Evolutionary conservation across 2,329 filamentous ascomycete genomes (phyloP).

Genomic region (Clonostachys chloroleuca): DNA sequence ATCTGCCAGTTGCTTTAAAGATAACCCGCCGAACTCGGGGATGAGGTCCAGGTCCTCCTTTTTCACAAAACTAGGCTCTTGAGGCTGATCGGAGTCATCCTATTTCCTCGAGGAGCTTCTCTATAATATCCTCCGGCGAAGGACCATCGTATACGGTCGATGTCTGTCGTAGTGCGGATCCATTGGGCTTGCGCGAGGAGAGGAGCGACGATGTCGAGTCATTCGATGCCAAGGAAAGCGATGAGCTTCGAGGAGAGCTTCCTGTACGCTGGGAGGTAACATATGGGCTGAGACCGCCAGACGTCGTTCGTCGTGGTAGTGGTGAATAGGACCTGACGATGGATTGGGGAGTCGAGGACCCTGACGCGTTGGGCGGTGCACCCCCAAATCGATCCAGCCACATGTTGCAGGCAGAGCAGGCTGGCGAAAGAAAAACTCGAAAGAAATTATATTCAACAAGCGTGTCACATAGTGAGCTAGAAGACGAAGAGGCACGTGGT

Average conservation of each 20-base stretch:
- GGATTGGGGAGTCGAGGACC: constrained; percentile 55
- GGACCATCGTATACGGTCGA: constrained; percentile 45
- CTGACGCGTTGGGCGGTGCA: constrained; percentile 52
- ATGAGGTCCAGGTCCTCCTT: constrained; percentile 56
- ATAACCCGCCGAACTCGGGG: constrained; percentile 75
- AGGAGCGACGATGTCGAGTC: constrained; percentile 76
- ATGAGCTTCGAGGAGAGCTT: constrained; percentile 68
- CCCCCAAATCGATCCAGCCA: constrained; percentile 84
- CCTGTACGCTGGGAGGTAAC: constrained; percentile 64
- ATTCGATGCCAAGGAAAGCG: constrained; percentile 71
- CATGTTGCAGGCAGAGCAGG: constrained; percentile 45
- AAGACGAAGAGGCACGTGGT: neutral
- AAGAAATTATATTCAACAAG: neutral
- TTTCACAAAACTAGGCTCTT: constrained; percentile 19
- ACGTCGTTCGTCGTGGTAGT: constrained; percentile 56
- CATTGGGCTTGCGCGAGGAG: constrained; percentile 60
- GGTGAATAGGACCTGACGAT: constrained; percentile 69
- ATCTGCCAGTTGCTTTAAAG: constrained; percentile 65
- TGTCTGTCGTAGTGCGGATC: constrained; percentile 61
- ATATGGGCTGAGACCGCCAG: constrained; percentile 65
- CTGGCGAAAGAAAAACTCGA: neutral
- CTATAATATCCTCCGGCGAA: constrained; percentile 69
- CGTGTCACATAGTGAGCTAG: neutral
- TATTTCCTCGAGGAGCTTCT: constrained; percentile 29
- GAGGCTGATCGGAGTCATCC: constrained; percentile 3